phyloP scores from a whole-genome alignment of 106 monocot genomes.

The Platanthera zijinensis region DNA sequence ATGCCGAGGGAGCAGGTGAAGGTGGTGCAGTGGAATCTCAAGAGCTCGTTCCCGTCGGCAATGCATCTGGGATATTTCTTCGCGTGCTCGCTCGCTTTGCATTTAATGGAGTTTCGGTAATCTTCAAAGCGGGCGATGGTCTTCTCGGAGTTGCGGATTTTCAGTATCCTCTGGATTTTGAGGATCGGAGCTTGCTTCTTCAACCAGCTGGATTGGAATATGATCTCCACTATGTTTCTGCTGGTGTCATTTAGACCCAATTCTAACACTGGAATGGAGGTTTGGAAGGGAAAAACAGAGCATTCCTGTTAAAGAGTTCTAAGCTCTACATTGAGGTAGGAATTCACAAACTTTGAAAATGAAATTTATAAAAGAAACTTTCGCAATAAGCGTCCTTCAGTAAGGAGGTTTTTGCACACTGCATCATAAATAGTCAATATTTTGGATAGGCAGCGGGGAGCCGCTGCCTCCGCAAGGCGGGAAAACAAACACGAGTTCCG shows the following conservation, averaged over 20 bases:
- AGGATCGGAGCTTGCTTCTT: slow-evolving; percentile 43
- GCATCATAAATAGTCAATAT: too few species aligned
- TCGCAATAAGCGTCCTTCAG: too few species aligned
- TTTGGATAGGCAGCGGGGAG: too few species aligned
- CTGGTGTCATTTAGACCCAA: slow-evolving; percentile 61
- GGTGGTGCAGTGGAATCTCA: slow-evolving; percentile 61
- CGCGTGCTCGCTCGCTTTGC: slow-evolving; percentile 34
- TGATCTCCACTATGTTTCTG: slow-evolving; percentile 88
- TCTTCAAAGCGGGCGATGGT: slow-evolving; percentile 60
- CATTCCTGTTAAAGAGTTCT: background rate
- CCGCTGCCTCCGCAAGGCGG: too few species aligned
- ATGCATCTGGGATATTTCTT: slow-evolving; percentile 75
- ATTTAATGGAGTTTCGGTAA: slow-evolving; percentile 56
- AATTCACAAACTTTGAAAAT: background rate
- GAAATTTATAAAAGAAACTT: background rate
- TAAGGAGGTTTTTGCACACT: too few species aligned
- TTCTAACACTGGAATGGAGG: slow-evolving; percentile 50
- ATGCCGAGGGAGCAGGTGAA: slow-evolving; percentile 53
- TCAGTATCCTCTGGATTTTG: slow-evolving; percentile 76
- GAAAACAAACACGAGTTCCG: too few species aligned
- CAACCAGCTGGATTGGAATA: slow-evolving; percentile 88
- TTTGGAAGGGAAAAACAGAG: slow-evolving; percentile 1
- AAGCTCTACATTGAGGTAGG: background rate
- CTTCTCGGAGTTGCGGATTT: slow-evolving; percentile 54
- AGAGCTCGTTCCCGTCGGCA: slow-evolving; percentile 87